Evolutionary conservation across 345 rosid species (phyloP).

Genomic region (Aurinia saxatilis): DNA sequence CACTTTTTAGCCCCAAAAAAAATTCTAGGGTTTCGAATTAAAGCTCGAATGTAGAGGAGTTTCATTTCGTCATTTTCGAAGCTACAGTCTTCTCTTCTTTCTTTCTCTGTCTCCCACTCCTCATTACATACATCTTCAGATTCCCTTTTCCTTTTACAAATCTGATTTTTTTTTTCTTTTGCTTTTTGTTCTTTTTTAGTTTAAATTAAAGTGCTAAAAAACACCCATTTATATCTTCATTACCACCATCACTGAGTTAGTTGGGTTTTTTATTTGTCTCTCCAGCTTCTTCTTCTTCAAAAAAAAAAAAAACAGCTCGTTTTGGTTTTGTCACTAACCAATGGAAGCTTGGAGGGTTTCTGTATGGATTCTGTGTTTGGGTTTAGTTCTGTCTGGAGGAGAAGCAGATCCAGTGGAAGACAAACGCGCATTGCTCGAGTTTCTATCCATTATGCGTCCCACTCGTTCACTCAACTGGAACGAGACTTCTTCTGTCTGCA

Average conservation of each 20-base stretch:
- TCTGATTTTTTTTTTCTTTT: conserved; percentile 23
- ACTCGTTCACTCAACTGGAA: conserved; percentile 76
- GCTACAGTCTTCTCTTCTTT: neutral
- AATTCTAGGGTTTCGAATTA: conserved; percentile 21
- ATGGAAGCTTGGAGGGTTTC: conserved; percentile 28
- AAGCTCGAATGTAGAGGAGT: conserved; percentile 22
- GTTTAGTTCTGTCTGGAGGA: conserved; percentile 25
- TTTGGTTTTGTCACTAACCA: conserved; percentile 23
- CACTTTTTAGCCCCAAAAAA: conserved; percentile 15
- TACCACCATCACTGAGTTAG: neutral
- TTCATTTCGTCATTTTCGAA: conserved; percentile 24
- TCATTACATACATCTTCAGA: conserved; percentile 32
- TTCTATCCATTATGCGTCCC: conserved; percentile 45
- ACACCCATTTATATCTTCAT: conserved; percentile 15
- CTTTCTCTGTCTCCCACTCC: conserved; percentile 23
- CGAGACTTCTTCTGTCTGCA: conserved; percentile 47
- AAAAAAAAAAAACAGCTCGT: conserved; percentile 48
- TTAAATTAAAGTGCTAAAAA: conserved; percentile 32
- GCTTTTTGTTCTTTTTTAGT: conserved; percentile 14
- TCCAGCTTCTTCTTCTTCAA: conserved; percentile 21
- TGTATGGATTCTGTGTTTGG: conserved; percentile 22
- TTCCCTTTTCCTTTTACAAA: conserved; percentile 41
- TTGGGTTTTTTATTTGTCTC: conserved; percentile 2
- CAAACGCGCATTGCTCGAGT: conserved; percentile 81
- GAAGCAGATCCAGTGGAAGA: conserved; percentile 57